Conservation (phyloP, 208 protist genomes). For the Trypanosoma scelopori region DNA sequence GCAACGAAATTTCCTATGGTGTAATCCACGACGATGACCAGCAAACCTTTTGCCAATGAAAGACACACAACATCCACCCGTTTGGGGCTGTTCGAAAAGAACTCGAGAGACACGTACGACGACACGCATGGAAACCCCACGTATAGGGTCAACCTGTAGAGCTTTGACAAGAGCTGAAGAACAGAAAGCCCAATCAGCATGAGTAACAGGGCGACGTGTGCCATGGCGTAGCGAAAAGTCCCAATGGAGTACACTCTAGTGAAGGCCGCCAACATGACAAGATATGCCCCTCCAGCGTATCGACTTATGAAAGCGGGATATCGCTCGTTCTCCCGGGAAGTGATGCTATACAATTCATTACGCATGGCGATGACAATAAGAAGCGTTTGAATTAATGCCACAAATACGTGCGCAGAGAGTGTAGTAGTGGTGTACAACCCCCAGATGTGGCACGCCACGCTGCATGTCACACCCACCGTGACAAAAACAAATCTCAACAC, state of each 20-base stretch:
- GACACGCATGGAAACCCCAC: slow-evolving; percentile 71
- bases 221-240: slow-evolving; percentile 51
- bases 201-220: slow-evolving; percentile 42
- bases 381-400: slow-evolving; percentile 57
- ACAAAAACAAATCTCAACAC: slow-evolving; percentile 6
- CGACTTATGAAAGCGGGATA: slow-evolving; percentile 26
- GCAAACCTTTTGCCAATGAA: slow-evolving; percentile 29
- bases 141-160: slow-evolving; percentile 65
- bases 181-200: slow-evolving; percentile 70
- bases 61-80: slow-evolving; percentile 25
- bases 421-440: slow-evolving; percentile 51
- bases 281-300: slow-evolving; percentile 23
- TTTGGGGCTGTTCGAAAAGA: slow-evolving; percentile 45
- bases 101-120: slow-evolving; percentile 54
- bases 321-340: slow-evolving; percentile 22
- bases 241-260: slow-evolving; percentile 43
- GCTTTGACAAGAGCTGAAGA: slow-evolving; percentile 57
- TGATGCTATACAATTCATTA: slow-evolving; percentile 55
- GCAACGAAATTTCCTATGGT: slow-evolving; percentile 69
- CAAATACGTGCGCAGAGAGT: slow-evolving; percentile 64
- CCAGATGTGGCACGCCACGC: background rate
- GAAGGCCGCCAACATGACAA: slow-evolving; percentile 48
- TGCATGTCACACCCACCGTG: background rate
- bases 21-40: slow-evolving; percentile 50
- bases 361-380: slow-evolving; percentile 65